A percentile compares a stretch with the other conserved stretches of the same genome.
phyloP scores from a whole-genome alignment of 2,329 filamentous ascomycete genomes.

The Trichoderma aggressivum region DNA sequence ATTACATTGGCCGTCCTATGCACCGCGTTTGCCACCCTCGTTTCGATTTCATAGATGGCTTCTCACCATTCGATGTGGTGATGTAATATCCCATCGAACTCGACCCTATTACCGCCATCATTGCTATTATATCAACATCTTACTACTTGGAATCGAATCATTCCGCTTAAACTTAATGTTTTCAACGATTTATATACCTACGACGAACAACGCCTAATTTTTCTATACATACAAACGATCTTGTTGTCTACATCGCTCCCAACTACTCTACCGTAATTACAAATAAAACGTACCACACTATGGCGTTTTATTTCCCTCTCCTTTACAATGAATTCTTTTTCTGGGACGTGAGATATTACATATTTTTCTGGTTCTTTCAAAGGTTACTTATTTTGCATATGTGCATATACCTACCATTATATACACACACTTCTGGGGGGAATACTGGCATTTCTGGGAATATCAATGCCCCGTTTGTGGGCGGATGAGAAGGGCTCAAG shows the following conservation, averaged over 20 bases:
- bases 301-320: background rate
- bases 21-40: background rate
- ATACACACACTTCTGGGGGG: background rate
- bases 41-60: background rate
- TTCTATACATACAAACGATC: background rate
- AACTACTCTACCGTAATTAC: background rate
- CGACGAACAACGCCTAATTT: constrained; percentile 5
- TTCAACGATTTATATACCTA: background rate
- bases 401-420: background rate
- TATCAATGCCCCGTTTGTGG: background rate
- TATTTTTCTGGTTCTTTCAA: background rate
- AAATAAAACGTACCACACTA: background rate
- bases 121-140: background rate
- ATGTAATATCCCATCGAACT: background rate
- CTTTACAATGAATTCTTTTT: background rate
- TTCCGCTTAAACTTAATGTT: background rate
- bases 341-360: background rate
- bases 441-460: background rate
- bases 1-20: constrained; percentile 20
- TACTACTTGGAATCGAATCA: background rate
- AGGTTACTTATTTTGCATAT: background rate
- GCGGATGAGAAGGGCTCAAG: background rate
- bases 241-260: background rate
- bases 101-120: background rate
- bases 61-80: background rate